A percentile compares a stretch with the other conserved stretches of the same genome.
phyloP scores from a whole-genome alignment of 2,329 filamentous ascomycete genomes.

The Fusarium sp. region DNA sequence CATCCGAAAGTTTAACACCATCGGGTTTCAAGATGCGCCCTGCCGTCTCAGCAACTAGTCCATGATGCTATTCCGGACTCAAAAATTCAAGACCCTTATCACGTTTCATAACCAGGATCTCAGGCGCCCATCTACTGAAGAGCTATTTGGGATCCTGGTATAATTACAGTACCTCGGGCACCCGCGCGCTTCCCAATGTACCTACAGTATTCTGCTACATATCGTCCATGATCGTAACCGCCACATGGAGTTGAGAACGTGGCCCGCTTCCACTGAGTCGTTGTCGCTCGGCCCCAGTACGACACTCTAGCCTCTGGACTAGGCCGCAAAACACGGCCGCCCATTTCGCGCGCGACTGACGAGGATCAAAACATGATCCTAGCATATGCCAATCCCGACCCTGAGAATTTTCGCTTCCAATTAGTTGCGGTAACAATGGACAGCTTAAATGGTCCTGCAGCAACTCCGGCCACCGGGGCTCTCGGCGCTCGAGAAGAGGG shows the following conservation, averaged over 20 bases:
- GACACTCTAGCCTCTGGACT: constrained; percentile 41
- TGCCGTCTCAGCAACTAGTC: background rate
- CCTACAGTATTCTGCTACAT: constrained; percentile 20
- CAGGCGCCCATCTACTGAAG: constrained; percentile 11
- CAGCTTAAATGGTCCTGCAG: constrained; percentile 39
- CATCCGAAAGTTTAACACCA: constrained; percentile 16
- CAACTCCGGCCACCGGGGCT: constrained; percentile 40
- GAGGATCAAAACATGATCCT: constrained; percentile 38
- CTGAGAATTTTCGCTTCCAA: constrained; percentile 47
- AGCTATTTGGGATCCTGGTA: constrained; percentile 24
- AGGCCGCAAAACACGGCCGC: constrained; percentile 46
- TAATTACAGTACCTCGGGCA: constrained; percentile 22
- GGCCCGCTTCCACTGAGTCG: constrained; percentile 52
- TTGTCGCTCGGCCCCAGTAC: constrained; percentile 44
- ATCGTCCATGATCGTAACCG: constrained; percentile 45
- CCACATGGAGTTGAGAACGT: constrained; percentile 52
- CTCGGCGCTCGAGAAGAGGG: constrained; percentile 38
- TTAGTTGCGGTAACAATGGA: constrained; percentile 38
- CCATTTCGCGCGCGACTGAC: constrained; percentile 46
- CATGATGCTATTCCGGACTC: constrained; percentile 30
- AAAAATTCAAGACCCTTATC: background rate
- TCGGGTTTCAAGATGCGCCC: background rate
- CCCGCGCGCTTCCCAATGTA: constrained; percentile 36
- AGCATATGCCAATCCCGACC: constrained; percentile 33
- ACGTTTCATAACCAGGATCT: background rate